Base-by-base conservation (phyloP, 345 rosid species). In the Populus pruinosa region DNA sequence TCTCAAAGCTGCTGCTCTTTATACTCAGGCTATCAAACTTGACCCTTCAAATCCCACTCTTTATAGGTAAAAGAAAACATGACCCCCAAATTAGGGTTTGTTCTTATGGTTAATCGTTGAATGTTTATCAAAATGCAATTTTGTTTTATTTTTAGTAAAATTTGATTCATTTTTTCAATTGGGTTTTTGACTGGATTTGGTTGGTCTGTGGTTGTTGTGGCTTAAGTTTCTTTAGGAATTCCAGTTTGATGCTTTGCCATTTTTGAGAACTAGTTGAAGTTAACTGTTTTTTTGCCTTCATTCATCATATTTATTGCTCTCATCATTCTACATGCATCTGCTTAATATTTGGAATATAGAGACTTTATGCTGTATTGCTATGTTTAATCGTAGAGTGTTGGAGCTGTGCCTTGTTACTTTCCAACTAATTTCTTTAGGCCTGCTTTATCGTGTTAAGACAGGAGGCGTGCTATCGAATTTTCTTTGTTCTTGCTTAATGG, bases 1-100 rank as follows among this genome's bases (percentile, higher is more conserved):
- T 74, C 96, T 93, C 64, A 96, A 96, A 91, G 99, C 99, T 53
- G 99, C 99, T 61, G 98, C 98, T 83, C 87, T 96, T 59, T 96
- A 96, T 81, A 96, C 99, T 85, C 97, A 92, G 83, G 98, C 97
- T 44, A 96, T 96, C 77, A 96, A 96, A 80, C 96, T 90, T 68
- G 98, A 93, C 80, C 96, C 98, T 81, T 87, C 93, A 49, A 96
- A 93, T 80, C 90, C 92, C 36, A 87, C 98, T 79, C 97, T 96
- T 39, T 96, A 90, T 82, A 96, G 99, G 99, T 90, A 74, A 38
- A 14, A 6, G 35, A 14, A 31, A 39, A 39, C 12, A 10, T 17
- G 36, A 6, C 43, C 23, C 55, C 25, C 27, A 23, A 38, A 36
- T 72, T 8, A 25, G 61, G 11, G 0, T 17, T 21, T 66, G 69